Percentiles rank a stretch among this genome's conserved stretches.
phyloP scores from a whole-genome alignment of 169 alveolate genomes.

The Amoebophrya sp. region DNA sequence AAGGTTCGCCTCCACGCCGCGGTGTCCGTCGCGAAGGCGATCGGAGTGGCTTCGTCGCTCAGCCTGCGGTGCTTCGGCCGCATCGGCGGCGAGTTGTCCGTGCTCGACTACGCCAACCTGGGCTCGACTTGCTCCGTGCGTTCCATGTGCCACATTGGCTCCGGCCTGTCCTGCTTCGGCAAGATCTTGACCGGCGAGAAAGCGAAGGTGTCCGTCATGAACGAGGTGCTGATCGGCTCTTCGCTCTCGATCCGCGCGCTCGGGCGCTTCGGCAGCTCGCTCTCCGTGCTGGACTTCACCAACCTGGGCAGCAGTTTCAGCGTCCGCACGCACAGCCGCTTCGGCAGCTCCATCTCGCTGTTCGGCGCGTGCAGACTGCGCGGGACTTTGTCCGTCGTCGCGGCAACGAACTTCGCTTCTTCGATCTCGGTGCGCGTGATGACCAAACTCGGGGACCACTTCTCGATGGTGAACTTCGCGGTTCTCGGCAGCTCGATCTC shows the following conservation, averaged over 20 bases:
- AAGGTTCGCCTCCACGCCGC: no score
- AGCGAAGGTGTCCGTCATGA: not conserved
- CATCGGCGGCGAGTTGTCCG: not conserved
- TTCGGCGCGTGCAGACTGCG: not conserved
- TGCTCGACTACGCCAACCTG: not conserved
- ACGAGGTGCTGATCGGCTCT: not conserved
- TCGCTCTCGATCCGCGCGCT: not conserved
- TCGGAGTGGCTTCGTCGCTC: not conserved
- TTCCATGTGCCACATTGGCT: not conserved
- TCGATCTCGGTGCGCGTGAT: slow-evolving; percentile 2
- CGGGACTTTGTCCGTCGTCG: not conserved
- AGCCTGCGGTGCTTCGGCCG: not conserved
- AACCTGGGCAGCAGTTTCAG: not conserved
- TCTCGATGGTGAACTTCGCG: not conserved
- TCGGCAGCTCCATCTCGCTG: slow-evolving; percentile 1
- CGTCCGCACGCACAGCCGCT: not conserved
- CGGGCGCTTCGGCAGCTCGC: not conserved
- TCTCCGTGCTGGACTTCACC: not conserved
- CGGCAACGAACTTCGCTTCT: not conserved
- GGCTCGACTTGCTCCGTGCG: not conserved
- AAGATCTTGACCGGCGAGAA: not conserved
- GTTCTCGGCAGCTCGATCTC: not conserved
- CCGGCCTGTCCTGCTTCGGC: not conserved
- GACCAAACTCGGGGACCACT: not conserved
- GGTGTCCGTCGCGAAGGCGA: not conserved